Conservation (phyloP, 176 grass and related monocot species). For the Carex kokanica region DNA sequence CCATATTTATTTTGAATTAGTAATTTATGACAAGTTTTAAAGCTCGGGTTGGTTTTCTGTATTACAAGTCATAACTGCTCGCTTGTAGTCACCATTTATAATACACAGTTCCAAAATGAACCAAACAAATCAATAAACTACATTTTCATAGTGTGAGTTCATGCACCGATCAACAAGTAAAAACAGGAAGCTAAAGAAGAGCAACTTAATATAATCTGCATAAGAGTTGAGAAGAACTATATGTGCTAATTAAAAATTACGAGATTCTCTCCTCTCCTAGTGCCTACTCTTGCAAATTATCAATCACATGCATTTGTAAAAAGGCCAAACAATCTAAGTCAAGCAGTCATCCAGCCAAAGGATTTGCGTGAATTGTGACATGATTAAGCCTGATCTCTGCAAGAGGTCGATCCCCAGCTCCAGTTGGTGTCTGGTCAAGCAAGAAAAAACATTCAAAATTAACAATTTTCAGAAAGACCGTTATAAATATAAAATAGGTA, state of each 20-base stretch:
- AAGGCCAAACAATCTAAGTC: not conserved
- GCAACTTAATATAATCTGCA: not conserved
- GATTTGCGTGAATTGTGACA: slow-evolving; percentile 90
- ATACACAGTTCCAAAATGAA: not conserved
- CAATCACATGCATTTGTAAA: not conserved
- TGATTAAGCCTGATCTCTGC: slow-evolving; percentile 89
- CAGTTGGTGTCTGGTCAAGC: slow-evolving; percentile 54
- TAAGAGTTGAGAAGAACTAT: not conserved
- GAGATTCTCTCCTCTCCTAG: not conserved
- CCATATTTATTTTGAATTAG: not conserved
- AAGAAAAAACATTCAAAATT: not conserved
- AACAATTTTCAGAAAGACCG: not conserved
- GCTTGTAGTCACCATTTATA: not conserved
- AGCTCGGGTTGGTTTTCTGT: not conserved
- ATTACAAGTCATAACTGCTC: not conserved
- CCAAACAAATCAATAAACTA: not conserved
- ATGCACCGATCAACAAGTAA: not conserved
- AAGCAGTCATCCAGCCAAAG: slow-evolving; percentile 43
- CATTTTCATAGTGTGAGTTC: not conserved
- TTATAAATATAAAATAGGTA: not conserved
- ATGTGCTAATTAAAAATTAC: slow-evolving; percentile 3
- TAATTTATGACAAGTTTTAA: not conserved
- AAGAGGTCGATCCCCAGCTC: slow-evolving; percentile 79
- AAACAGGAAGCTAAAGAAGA: not conserved
- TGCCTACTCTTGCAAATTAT: not conserved